Base-by-base conservation (phyloP, 306 rosid genomes). In the Vicia sativa region DNA sequence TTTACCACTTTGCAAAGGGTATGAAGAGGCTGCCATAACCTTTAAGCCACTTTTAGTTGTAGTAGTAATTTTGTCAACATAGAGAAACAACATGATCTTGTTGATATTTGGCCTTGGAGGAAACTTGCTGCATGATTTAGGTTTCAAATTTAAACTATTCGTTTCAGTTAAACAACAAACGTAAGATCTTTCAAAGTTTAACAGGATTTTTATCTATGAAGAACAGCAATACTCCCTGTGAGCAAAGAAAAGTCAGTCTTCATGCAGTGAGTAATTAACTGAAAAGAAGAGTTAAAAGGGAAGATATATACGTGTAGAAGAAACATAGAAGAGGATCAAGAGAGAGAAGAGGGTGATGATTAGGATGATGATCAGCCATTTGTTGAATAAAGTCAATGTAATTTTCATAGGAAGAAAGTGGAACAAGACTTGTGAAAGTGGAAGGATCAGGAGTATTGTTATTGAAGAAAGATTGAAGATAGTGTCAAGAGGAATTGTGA, bases 21-120 rank as follows among this genome's bases (percentile, higher is more conserved):
- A 88, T 11, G 95, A 43, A 18, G 95, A 79, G 3, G 91, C 95
- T 64, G 95, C 83, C 91, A 81, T 88, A 52, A 82, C 95, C 71
- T 88, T 79, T 53, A 77, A 77, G 67, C 91, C 91, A 70, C 78
- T 75, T 68, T 78, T 49, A 49, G 28, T 73, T 10, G 95, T 83
- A 25, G 76, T 81, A n/a, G 84, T 83, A 7, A 71, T 70, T 25
- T 75, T 75, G 46, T 79, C 89, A 23, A 81, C 95, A 61, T 85
- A 85, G 37, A 85, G 58, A 83, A 85, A 83, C 66, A 55, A 75
- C 16, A 85, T 76, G 60, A 79, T 67, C 77, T 85, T 85, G 74
- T 79, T 79, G 21, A 78, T 70, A 6, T 68, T 62, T 1, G 79
- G 80, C 72, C 79, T 85, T 55, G 87, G 83, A 67, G 89, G 91